Conservation (phyloP, 2,329 filamentous ascomycete species). For the Graphiopsis chlorocephala region DNA sequence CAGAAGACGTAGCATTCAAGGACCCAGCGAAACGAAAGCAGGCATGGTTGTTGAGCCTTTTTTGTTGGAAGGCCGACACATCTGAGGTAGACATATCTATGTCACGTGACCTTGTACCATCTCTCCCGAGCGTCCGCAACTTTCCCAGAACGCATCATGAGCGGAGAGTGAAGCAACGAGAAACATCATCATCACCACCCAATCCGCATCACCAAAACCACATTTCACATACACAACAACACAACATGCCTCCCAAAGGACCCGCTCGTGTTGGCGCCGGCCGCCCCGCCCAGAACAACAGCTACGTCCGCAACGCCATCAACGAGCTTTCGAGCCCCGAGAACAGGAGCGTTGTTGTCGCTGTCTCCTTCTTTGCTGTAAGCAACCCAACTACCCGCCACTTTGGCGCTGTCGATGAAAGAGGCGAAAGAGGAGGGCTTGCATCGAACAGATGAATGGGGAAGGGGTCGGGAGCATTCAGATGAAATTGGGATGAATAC, state of each 20-base stretch:
- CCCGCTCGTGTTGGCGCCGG: slow-evolving; percentile 21
- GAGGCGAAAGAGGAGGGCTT: neutral
- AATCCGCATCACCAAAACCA: neutral
- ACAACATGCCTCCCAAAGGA: slow-evolving; percentile 30
- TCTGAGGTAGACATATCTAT: neutral
- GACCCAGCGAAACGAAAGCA: too few relatives aligned
- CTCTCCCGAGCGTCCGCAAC: slow-evolving; percentile 5
- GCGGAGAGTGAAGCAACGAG: neutral
- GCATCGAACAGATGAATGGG: neutral
- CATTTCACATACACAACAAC: slow-evolving; percentile 1
- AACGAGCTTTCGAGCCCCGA: slow-evolving; percentile 45
- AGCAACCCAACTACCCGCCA: slow-evolving; percentile 24
- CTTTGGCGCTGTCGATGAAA: neutral
- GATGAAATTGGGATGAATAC: neutral
- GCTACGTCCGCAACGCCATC: slow-evolving; percentile 41
- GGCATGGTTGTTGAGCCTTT: too few relatives aligned
- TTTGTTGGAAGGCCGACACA: neutral
- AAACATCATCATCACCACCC: slow-evolving; percentile 11
- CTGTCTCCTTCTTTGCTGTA: slow-evolving; percentile 52
- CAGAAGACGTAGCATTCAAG: too few relatives aligned
- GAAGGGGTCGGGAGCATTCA: neutral
- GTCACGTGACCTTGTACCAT: neutral
- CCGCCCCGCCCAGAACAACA: slow-evolving; percentile 28
- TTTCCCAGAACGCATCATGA: slow-evolving; percentile 4
- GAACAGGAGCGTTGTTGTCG: slow-evolving; percentile 49